phyloP scores from a whole-genome alignment of 2,329 filamentous ascomycete genomes.

The Talaromyces pinophilus region DNA sequence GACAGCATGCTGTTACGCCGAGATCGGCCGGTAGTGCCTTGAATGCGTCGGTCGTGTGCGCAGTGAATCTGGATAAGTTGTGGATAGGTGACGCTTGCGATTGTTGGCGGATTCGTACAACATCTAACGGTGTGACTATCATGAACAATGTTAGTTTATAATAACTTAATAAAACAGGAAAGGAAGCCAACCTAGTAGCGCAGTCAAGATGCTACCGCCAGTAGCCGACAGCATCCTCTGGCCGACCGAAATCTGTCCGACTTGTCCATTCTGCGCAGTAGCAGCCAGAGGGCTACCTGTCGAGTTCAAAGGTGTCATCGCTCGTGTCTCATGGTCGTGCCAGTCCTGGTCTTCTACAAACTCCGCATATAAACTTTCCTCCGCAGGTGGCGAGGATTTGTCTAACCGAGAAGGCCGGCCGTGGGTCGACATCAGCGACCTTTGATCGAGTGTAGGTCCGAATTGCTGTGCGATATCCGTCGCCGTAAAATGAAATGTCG shows the following conservation, averaged over 20 bases:
- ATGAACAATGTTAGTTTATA: constrained; percentile 5
- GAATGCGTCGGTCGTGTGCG: constrained; percentile 53
- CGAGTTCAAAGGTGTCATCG: constrained; percentile 37
- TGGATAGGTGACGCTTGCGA: constrained; percentile 65
- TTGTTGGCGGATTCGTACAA: constrained; percentile 91
- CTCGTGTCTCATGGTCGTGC: constrained; percentile 35
- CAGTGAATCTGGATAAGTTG: constrained; percentile 57
- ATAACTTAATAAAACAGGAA: constrained; percentile 11
- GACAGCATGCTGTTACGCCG: constrained; percentile 90
- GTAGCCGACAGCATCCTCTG: constrained; percentile 97
- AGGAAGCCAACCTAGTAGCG: constrained; percentile 70
- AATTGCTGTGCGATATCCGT: not conserved
- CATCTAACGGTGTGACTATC: constrained; percentile 89
- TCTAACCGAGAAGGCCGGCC: constrained; percentile 27
- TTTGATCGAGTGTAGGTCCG: not conserved
- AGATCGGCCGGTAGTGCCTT: constrained; percentile 77
- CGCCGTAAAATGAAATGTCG: not conserved
- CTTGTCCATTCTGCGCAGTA: constrained; percentile 22
- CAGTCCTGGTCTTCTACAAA: constrained; percentile 28
- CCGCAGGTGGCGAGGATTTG: constrained; percentile 27
- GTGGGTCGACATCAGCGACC: constrained; percentile 31
- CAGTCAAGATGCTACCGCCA: constrained; percentile 85
- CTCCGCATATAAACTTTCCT: constrained; percentile 16
- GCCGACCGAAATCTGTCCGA: constrained; percentile 67
- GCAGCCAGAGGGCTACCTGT: constrained; percentile 27